Percentiles rank a stretch among this genome's conserved stretches.
Conservation (phyloP, 345 rosid genomes). For the Turritis glabra region DNA sequence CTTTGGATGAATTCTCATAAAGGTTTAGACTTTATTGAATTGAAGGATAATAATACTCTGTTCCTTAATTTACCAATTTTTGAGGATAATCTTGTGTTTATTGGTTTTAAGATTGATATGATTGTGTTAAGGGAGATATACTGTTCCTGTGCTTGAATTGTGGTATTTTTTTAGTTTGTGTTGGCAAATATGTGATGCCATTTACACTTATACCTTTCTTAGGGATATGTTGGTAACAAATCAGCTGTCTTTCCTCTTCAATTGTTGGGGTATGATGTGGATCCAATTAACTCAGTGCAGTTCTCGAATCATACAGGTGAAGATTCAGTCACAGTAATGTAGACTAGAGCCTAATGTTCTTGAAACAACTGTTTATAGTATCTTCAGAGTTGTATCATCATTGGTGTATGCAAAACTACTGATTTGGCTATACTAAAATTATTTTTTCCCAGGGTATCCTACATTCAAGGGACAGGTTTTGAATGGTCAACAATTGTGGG, state of each 20-base stretch:
- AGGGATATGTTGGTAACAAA: slow-evolving; percentile 99
- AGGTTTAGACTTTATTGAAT: not conserved
- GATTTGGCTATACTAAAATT: slow-evolving; percentile 17
- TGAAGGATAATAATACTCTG: not conserved
- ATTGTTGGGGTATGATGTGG: slow-evolving; percentile 92
- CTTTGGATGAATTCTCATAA: not conserved
- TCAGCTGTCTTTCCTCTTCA: slow-evolving; percentile 97
- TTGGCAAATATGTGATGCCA: not conserved
- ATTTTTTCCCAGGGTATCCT: slow-evolving; percentile 76
- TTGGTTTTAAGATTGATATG: not conserved
- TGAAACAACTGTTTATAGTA: slow-evolving; percentile 28
- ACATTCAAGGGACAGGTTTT: slow-evolving; percentile 92
- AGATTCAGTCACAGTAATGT: slow-evolving; percentile 46
- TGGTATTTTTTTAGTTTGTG: not conserved
- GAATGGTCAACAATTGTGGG: slow-evolving; percentile 86
- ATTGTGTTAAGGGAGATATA: not conserved
- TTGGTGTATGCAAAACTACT: not conserved
- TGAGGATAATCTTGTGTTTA: not conserved
- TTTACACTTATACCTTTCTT: not conserved
- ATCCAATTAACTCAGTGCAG: slow-evolving; percentile 95
- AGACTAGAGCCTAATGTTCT: slow-evolving; percentile 41
- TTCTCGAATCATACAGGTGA: slow-evolving; percentile 97
- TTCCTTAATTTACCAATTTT: not conserved
- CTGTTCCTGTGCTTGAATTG: not conserved
- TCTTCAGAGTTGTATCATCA: slow-evolving; percentile 32